Evolutionary conservation across 164 flowering plant species (phyloP).

Genomic region (Stephania cephalantha): DNA sequence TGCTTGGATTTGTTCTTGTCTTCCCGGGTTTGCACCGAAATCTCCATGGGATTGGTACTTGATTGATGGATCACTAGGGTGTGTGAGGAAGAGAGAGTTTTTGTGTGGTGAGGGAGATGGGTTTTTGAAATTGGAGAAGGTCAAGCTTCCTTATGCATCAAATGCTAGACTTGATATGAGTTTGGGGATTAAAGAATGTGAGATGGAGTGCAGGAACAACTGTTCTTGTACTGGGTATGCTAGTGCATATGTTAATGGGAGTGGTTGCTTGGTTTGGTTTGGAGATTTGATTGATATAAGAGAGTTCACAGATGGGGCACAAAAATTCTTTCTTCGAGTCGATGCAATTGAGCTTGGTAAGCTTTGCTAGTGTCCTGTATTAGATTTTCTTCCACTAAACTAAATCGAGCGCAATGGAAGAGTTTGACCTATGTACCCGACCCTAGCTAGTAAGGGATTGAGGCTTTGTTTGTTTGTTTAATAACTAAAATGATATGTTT

Average conservation of each 20-base stretch:
- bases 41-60: conserved; percentile 5
- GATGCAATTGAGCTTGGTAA: conserved; percentile 1
- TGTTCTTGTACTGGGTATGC: conserved; percentile 9
- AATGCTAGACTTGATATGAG: background rate
- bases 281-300: conserved; percentile 7
- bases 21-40: conserved; percentile 12
- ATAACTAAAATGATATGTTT: background rate
- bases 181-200: background rate
- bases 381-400: no score
- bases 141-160: conserved; percentile 13
- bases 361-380: no score
- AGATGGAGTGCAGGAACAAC: background rate
- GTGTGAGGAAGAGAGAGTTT: conserved; percentile 8
- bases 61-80: conserved; percentile 15
- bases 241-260: conserved; percentile 3
- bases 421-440: no score
- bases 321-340: background rate
- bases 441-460: no score
- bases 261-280: conserved; percentile 1
- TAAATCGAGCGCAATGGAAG: no score
- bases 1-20: conserved; percentile 9
- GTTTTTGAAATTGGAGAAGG: conserved; percentile 2
- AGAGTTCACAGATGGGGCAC: conserved; percentile 1
- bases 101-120: conserved; percentile 9
- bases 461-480: background rate